Evolutionary conservation across 139 green algal species (phyloP).

Genomic region (Chlorella sp.): DNA sequence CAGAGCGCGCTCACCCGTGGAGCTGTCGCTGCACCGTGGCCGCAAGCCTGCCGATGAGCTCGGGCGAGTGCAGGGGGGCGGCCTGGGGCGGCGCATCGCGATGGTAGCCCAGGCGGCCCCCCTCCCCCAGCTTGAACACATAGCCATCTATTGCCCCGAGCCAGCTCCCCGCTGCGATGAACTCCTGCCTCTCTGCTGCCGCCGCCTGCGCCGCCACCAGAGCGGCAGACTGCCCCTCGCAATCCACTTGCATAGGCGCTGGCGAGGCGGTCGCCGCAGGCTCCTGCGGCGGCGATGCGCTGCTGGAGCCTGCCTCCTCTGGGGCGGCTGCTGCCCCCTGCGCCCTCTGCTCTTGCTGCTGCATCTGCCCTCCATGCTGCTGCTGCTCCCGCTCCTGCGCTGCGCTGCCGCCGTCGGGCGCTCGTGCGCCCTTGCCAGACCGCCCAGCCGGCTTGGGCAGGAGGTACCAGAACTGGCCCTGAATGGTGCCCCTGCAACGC

Average conservation of each 20-base stretch:
- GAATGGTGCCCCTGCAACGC: too few relatives aligned
- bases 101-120: constrained; percentile 29
- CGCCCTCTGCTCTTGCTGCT: background rate
- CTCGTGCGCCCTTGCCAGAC: too few relatives aligned
- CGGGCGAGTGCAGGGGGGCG: too few relatives aligned
- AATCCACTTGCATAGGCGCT: too few relatives aligned
- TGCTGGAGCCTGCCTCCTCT: background rate
- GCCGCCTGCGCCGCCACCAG: background rate
- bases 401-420: too few relatives aligned
- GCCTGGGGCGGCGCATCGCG: background rate
- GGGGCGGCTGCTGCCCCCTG: background rate
- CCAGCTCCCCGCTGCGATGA: constrained; percentile 4
- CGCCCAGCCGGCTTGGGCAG: too few relatives aligned
- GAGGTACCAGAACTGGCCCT: too few relatives aligned
- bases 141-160: constrained; percentile 15
- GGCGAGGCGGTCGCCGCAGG: background rate
- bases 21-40: too few relatives aligned
- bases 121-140: constrained; percentile 23
- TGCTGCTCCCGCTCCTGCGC: background rate
- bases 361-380: background rate
- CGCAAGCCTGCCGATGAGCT: too few relatives aligned
- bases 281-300: background rate
- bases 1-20: too few relatives aligned
- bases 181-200: background rate
- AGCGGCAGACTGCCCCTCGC: background rate